Evolutionary conservation across 805 yeast genomes (phyloP), one percentile per base, ranked within the genome.

Genomic region (Candida tibetensis): DNA sequence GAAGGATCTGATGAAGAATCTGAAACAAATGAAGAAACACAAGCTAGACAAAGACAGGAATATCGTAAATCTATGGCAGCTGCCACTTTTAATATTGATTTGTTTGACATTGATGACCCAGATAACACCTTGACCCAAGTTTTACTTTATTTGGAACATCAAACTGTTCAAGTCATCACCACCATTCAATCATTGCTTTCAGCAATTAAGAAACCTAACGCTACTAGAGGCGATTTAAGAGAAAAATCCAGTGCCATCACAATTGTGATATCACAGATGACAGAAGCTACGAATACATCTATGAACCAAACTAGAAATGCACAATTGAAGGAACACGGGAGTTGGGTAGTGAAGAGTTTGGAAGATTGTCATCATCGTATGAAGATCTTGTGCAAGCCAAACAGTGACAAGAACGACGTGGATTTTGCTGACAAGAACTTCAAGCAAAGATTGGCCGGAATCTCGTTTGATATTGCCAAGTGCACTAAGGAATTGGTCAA

Each of bases 401-500:
- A 65, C 28, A 29, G 51, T 5, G 69, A 63, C 21, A 62, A 62
- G 47, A 52, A 62, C 28, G 85, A 81, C 47, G 64, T 54, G 25
- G 86, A 81, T 37, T 81, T 75, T 55, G 96, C 96, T 2, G 95
- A 88, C 56, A 84, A 85, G 59, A 85, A 85, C 51, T 83, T 88
- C 67, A 87, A 87, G 62, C 97, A 91, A 62, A 77, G 97, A 53
- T 76, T 91, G 47, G 98, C 98, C 0, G 97, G 97, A 2, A 84
- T 90, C 49, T 91, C 96, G 19, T 91, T 89, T 66, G 98, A 91
- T 59, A 86, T 91, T 64, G 97, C 97, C 17, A 89, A 91, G 62
- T 85, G 95, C 60, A 91, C 97, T 4, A 91, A 90, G 60, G 98
- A 91, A 61, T 74, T 91, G 55, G 98, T 91, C 15, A 90, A 90